Conservation (phyloP, 495 filamentous ascomycete genomes). For the Aspergillus incahuasiensis region DNA sequence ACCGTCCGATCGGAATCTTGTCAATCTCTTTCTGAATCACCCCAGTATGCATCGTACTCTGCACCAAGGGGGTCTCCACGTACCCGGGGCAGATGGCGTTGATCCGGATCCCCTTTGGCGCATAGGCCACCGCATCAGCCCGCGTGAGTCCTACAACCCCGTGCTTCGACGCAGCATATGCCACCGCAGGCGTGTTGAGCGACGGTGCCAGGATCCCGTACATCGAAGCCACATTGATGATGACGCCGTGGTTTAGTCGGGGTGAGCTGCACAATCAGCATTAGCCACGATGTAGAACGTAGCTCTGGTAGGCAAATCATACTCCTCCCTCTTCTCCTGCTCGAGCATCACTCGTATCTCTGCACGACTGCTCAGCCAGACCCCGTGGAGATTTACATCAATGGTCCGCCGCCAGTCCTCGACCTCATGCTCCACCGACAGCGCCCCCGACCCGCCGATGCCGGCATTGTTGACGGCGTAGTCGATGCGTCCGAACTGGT, state of each 20-base stretch:
- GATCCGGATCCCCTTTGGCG: not conserved
- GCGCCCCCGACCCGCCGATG: too few relatives aligned
- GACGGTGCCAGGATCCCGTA: not conserved
- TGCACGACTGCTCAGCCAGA: too few relatives aligned
- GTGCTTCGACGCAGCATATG: not conserved
- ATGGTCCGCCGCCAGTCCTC: too few relatives aligned
- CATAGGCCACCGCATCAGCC: not conserved
- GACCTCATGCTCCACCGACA: too few relatives aligned
- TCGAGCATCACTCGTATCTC: too few relatives aligned
- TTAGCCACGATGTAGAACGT: too few relatives aligned
- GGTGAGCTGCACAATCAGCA: not conserved
- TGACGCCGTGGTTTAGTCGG: not conserved
- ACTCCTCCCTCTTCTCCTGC: too few relatives aligned
- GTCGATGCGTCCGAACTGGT: too few relatives aligned
- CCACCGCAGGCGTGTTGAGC: not conserved
- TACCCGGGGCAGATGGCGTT: slow-evolving; percentile 3
- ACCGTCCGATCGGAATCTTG: slow-evolving; percentile 52
- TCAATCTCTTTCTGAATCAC: not conserved
- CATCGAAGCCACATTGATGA: slow-evolving; percentile 5
- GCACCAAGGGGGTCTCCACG: not conserved
- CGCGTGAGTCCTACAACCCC: not conserved
- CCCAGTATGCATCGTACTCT: not conserved
- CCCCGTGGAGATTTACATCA: too few relatives aligned
- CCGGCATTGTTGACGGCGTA: too few relatives aligned
- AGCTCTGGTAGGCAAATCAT: too few relatives aligned